A percentile compares a stretch with the other conserved stretches of the same genome.
phyloP scores from a whole-genome alignment of 495 filamentous ascomycete species.

The Elaphomyces granulatus region DNA sequence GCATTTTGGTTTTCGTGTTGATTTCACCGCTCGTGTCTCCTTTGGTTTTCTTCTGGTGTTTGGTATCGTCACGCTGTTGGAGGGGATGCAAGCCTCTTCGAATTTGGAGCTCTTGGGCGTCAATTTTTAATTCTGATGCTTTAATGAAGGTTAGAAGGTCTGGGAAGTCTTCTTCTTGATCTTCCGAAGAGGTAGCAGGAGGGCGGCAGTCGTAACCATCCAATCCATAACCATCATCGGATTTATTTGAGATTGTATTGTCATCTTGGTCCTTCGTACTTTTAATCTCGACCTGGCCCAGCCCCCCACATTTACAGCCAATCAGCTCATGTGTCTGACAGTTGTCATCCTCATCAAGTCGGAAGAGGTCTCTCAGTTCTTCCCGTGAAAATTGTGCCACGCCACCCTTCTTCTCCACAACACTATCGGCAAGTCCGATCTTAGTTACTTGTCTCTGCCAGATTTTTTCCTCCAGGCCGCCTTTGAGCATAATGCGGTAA shows the following conservation, averaged over 20 bases:
- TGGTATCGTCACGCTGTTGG: constrained; percentile 1
- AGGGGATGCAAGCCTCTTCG: constrained; percentile 14
- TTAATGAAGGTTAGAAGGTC: constrained; percentile 32
- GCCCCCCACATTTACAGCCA: constrained; percentile 51
- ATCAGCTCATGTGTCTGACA: constrained; percentile 59
- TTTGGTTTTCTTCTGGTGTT: constrained; percentile 1
- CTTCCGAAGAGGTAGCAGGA: constrained; percentile 7
- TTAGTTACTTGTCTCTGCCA: constrained; percentile 73
- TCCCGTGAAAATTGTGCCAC: constrained; percentile 47
- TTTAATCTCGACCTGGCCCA: constrained; percentile 27
- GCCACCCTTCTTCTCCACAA: constrained; percentile 49
- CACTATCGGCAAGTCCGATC: constrained; percentile 50
- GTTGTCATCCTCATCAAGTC: constrained; percentile 41
- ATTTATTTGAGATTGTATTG: background rate
- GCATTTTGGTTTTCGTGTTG: constrained; percentile 34
- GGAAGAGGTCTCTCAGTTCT: constrained; percentile 59
- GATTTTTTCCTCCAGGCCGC: constrained; percentile 71
- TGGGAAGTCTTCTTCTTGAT: no score
- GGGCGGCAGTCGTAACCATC: background rate
- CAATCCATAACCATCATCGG: background rate
- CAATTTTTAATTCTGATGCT: constrained; percentile 47
- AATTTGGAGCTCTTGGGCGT: constrained; percentile 41
- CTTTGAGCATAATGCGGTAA: constrained; percentile 58
- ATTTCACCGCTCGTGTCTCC: constrained; percentile 6
- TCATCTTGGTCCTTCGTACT: background rate